Percentiles rank a stretch among this genome's conserved stretches.
phyloP scores from a whole-genome alignment of 352 stramenopile genomes.

The Peronospora destructor region DNA sequence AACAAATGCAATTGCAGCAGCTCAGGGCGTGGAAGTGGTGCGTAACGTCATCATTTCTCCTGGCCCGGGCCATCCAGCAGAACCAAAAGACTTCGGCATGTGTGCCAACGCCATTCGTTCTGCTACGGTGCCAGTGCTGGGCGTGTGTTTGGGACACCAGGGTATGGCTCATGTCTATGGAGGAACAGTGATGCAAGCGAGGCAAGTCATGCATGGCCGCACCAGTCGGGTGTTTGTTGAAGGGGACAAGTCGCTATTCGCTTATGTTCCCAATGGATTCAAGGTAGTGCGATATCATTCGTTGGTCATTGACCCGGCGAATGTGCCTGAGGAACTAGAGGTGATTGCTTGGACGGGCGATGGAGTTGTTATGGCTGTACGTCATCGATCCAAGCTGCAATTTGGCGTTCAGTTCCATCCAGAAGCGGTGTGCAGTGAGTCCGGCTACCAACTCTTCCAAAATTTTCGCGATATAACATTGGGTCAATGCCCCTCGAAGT shows the following conservation, averaged over 20 bases:
- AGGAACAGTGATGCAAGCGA: slow-evolving; percentile 66
- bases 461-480: slow-evolving; percentile 84
- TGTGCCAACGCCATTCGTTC: slow-evolving; percentile 67
- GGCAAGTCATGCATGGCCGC: slow-evolving; percentile 91
- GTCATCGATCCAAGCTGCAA: slow-evolving; percentile 78
- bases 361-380: slow-evolving; percentile 86
- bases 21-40: slow-evolving; percentile 20
- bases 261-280: slow-evolving; percentile 58
- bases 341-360: slow-evolving; percentile 63
- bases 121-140: slow-evolving; percentile 82
- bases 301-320: slow-evolving; percentile 69
- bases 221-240: slow-evolving; percentile 69
- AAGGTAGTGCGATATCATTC: slow-evolving; percentile 96
- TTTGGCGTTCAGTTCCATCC: slow-evolving; percentile 97
- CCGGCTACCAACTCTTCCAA: slow-evolving; percentile 80
- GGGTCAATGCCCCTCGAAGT: slow-evolving; percentile 30
- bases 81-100: slow-evolving; percentile 81
- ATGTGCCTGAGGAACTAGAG: slow-evolving; percentile 37
- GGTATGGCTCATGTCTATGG: slow-evolving; percentile 88
- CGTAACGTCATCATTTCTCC: slow-evolving; percentile 87
- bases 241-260: slow-evolving; percentile 40
- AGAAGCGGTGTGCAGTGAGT: slow-evolving; percentile 89
- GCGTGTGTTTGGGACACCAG: slow-evolving; percentile 97
- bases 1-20: slow-evolving; percentile 16
- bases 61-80: slow-evolving; percentile 85